Conservation (phyloP, 352 stramenopile genomes). For the Phytophthora hibernalis region DNA sequence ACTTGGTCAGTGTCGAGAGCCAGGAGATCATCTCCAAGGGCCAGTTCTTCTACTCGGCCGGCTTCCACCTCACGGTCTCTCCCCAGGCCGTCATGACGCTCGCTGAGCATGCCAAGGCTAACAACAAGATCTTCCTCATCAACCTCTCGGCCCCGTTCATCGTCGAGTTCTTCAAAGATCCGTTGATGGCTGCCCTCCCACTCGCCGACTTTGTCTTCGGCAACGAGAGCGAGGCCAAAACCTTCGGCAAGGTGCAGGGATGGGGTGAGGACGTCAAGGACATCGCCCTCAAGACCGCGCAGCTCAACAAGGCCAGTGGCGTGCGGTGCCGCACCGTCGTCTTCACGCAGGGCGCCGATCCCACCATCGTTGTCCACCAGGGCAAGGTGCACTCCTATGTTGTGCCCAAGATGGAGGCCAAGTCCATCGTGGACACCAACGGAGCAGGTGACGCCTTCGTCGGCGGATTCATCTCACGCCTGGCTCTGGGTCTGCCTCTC, state of each 20-base stretch:
- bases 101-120: conserved; percentile 92
- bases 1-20: conserved; percentile 86
- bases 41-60: conserved; percentile 97
- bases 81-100: conserved; percentile 93
- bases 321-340: conserved; percentile 95
- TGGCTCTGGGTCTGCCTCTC: conserved; percentile 88
- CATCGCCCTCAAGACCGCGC: conserved; percentile 94
- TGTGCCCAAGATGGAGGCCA: conserved; percentile 89
- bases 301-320: conserved; percentile 94
- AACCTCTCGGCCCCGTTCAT: conserved; percentile 99
- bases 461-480: conserved; percentile 96
- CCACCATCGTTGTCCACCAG: conserved; percentile 96
- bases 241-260: conserved; percentile 92
- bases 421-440: conserved; percentile 98
- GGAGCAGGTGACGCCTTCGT: conserved; percentile 99
- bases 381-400: conserved; percentile 93
- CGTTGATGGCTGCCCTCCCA: conserved; percentile 92
- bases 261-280: conserved; percentile 90
- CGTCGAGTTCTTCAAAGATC: conserved; percentile 98
- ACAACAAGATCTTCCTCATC: conserved; percentile 96
- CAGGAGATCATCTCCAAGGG: conserved; percentile 95
- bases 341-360: conserved; percentile 97
- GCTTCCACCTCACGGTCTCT: conserved; percentile 99
- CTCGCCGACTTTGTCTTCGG: conserved; percentile 99
- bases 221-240: conserved; percentile 98